Evolutionary conservation across 164 flowering plant genomes (phyloP).

Genomic region (Cinnamomum micranthum): DNA sequence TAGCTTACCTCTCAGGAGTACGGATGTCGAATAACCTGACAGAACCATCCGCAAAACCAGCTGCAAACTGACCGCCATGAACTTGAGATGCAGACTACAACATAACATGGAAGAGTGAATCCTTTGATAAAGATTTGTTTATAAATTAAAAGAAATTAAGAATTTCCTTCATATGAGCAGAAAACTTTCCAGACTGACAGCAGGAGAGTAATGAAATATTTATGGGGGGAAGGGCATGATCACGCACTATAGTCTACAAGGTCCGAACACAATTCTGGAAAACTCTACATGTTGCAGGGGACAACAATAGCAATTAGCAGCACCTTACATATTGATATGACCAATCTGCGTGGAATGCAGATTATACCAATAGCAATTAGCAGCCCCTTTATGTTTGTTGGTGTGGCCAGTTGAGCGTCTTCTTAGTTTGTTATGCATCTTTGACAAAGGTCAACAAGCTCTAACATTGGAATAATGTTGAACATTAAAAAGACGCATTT

Average conservation of each 20-base stretch:
- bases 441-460: not conserved
- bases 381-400: not conserved
- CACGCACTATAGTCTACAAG: not conserved
- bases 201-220: too few relatives aligned
- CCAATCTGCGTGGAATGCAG: too few relatives aligned
- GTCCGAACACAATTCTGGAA: not conserved
- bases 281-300: too few relatives aligned
- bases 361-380: too few relatives aligned
- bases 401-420: not conserved
- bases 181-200: not conserved
- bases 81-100: slow-evolving; percentile 95
- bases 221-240: not conserved
- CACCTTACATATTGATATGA: too few relatives aligned
- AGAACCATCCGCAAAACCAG: slow-evolving; percentile 90
- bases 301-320: too few relatives aligned
- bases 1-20: slow-evolving; percentile 71
- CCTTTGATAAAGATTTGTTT: not conserved
- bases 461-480: too few relatives aligned
- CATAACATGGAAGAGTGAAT: slow-evolving; percentile 3
- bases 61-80: slow-evolving; percentile 83
- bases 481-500: too few relatives aligned
- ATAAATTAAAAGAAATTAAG: too few relatives aligned
- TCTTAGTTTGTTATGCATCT: not conserved
- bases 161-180: not conserved
- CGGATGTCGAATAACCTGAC: slow-evolving; percentile 84